These are phyloP conservation scores for Hydrangea macrophylla DNA, from an alignment of 148 eudicot species.

Conservation along the genomic window DNA sequence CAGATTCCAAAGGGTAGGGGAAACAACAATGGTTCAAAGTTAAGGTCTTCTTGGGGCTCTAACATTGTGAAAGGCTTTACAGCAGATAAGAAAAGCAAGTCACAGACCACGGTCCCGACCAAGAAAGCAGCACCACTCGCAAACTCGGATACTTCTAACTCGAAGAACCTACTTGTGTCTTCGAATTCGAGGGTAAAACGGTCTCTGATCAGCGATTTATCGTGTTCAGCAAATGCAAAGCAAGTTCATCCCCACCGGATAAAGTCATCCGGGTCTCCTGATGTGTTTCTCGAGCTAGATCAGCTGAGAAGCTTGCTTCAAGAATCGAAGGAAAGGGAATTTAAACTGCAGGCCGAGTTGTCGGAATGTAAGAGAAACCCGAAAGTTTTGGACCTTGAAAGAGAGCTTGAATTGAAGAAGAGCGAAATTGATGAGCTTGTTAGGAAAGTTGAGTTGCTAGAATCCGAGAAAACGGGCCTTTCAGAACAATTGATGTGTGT, in stretches of 20 bases:
- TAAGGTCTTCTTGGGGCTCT: constrained; percentile 61
- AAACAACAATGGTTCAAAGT: constrained; percentile 30
- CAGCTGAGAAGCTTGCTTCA: constrained; percentile 59
- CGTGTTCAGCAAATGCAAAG: constrained; percentile 40
- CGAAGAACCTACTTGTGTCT: constrained; percentile 15
- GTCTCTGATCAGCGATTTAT: constrained; percentile 48
- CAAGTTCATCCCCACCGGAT: constrained; percentile 50
- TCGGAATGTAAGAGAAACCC: constrained; percentile 37
- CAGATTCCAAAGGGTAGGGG: constrained; percentile 39
- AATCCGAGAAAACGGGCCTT: constrained; percentile 41
- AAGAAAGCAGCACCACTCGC: constrained; percentile 28
- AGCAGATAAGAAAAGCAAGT: constrained; percentile 39
- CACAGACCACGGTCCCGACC: constrained; percentile 21
- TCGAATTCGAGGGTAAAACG: constrained; percentile 38
- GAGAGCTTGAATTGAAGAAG: constrained; percentile 44
- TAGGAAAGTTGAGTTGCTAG: constrained; percentile 37
- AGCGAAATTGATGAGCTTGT: constrained; percentile 44
- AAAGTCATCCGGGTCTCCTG: constrained; percentile 41
- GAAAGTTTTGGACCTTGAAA: constrained; percentile 43
- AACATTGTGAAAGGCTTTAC: constrained; percentile 62
- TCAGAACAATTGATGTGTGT: constrained; percentile 26
- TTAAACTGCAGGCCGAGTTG: constrained; percentile 57
- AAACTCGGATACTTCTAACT: constrained; percentile 20
- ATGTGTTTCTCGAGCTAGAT: constrained; percentile 68
- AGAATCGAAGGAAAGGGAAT: constrained; percentile 72